A percentile compares a stretch with the other conserved stretches of the same genome.
Conservation (phyloP, 345 rosid species). For the Pistacia vera region DNA sequence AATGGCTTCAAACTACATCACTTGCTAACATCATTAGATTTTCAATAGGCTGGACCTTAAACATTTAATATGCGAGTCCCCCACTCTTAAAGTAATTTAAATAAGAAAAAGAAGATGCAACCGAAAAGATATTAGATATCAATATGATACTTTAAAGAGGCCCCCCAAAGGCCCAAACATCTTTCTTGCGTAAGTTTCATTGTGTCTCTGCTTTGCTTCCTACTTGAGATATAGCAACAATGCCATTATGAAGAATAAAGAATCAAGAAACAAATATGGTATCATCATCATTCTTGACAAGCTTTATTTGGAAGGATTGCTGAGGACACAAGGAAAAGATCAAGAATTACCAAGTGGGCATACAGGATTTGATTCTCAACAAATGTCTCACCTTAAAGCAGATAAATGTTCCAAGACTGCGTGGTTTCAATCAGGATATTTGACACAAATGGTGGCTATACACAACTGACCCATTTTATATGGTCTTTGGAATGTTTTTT, state of each 20-base stretch:
- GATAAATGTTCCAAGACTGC: not conserved
- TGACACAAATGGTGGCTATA: too few relatives aligned
- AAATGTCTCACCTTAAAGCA: not conserved
- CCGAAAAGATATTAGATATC: not conserved
- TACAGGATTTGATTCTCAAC: not conserved
- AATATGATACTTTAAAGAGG: not conserved
- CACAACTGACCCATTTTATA: not conserved
- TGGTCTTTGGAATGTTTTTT: not conserved
- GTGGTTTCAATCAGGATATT: not conserved
- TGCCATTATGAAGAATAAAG: not conserved
- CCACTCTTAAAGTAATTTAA: not conserved
- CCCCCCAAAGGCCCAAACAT: not conserved
- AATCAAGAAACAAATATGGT: not conserved
- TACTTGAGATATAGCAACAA: not conserved
- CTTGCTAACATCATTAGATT: not conserved
- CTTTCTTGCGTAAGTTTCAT: not conserved
- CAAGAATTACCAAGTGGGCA: not conserved
- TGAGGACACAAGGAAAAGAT: not conserved
- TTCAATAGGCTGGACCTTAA: not conserved
- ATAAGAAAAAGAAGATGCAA: not conserved
- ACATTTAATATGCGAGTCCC: not conserved
- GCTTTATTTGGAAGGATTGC: not conserved
- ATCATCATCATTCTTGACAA: not conserved
- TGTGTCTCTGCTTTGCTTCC: conserved; percentile 2
- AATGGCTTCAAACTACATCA: not conserved